Base-by-base conservation (phyloP, 495 filamentous ascomycete species). In the Penicillium robsamsonii region DNA sequence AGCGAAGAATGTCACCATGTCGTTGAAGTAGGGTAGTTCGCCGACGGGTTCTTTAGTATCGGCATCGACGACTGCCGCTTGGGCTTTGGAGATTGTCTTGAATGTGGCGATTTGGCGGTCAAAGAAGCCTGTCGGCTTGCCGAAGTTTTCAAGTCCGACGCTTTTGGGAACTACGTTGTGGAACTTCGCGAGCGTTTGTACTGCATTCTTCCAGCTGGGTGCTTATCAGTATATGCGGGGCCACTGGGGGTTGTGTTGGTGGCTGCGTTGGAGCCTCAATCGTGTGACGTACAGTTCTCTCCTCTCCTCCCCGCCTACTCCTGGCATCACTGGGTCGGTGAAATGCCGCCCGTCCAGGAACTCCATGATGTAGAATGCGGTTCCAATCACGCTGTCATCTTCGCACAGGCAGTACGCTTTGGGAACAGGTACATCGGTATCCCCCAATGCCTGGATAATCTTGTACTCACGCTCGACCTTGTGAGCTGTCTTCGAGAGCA, bases 351-450 rank as follows among this genome's bases (percentile, higher is more conserved):
- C 93, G 63, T 92, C 88, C 48, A 97, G 77, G 67, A 92, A 97
- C 58, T 88, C 84, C 93, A 98, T 97, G 58, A 97, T 88, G 72
- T 97, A 97, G 72, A 98, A 98, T 13, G 89, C 82, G 4, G 92
- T 97, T 24, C 90, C 94, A 60, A 97, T 77, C 4, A 98, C 83
- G 35, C 61, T 71, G 35, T 68, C 64, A 68, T 98, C 93, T 61
- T 92, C 84, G 74, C 94, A 98, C 12, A 97, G 82, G 65, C 87
- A 89, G 66, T 91, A 87, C 3, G 91, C 82, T 68, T 83, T 87
- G 13, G 94, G 93, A 0, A 95, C 91, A 0, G 92, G 91, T 27
- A 98, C 91, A 69, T 90, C 84, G 17, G 89, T 93, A 20, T 75
- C 66, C 24, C 84, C 82, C 17, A 98, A 79, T 1, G 93, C 92